Base-by-base conservation (phyloP, 371 early-diverging fungal species). In the Synchytrium microbalum region DNA sequence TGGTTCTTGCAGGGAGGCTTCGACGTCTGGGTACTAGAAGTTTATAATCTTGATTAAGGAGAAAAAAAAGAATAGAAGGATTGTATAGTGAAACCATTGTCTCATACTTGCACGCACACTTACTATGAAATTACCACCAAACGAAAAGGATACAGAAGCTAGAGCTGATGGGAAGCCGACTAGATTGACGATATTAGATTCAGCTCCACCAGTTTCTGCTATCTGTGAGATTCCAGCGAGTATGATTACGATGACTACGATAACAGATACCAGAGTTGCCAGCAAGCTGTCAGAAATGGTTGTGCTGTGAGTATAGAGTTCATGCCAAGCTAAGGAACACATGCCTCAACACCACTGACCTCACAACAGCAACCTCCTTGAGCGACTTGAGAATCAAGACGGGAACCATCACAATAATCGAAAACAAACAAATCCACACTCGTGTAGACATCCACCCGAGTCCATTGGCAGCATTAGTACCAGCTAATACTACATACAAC, bases 1-100 rank as follows among this genome's bases (percentile, higher is more conserved):
- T 61, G 91, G 93, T 25, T 83, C 69, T 65, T 80, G 79, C 92
- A 95, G 91, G 24, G 90, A 86, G 27, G 83, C 83, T 71, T 91
- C 91, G 28, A 93, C 85, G 66, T 90, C 88, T n/a, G 92, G 89
- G 72, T 82, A 85, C 65, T 72, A 57, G 3, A 3, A 3, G 33
- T 1, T 16, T 5, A 25, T 1, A 26, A 54, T 16, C 23, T 52
- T 2, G 59, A 3, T 54, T 8, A 5, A 51, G 46, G 26, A 8
- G n/a, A 32, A 19, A 8, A 51, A 24, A n/a, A n/a, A 19, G 25
- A 33, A 32, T 10, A 2, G 23, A 10, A 29, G 16, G 0, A 67
- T 16, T 28, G n/a, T n/a, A n/a, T n/a, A n/a, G n/a, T n/a, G n/a
- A n/a, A n/a, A n/a, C n/a, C n/a, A n/a, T n/a, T n/a, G n/a, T n/a